Evolutionary conservation across 495 filamentous ascomycete species (phyloP), one percentile per base, ranked within the genome.

Genomic region (Halenospora varia): DNA sequence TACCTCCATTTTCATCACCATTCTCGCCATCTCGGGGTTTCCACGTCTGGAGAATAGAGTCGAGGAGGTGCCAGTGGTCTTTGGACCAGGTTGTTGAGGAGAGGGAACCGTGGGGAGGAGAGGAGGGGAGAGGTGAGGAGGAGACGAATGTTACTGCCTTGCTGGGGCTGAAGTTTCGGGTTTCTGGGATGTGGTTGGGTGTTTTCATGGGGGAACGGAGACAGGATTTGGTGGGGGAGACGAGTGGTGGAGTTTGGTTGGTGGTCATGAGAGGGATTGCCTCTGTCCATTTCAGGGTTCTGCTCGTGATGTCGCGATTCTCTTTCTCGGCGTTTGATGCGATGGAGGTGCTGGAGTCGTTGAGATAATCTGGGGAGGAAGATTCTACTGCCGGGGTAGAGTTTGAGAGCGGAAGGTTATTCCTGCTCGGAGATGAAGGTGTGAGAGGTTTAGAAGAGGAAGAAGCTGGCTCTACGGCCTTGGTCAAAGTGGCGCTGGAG

Each of bases 201-300:
- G 62, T 62, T 54, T 81, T 81, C 17, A 78, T 60, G 2, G 79
- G 77, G 13, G 78, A 80, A 51, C 79, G 73, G 24, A 82, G 65
- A 59, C 67, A 76, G 0, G 78, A 80, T 57, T 81, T 82, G 11
- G 62, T 68, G 0, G 79, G 79, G 2, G 78, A 81, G 13, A 66
- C 64, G 56, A 72, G 60, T 25, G 70, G 41, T 19, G 48, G 39
- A n/a, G 48, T n/a, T 57, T 49, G 2, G 57, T 52, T 29, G 29
- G 23, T 24, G 11, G 55, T 18, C 10, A 48, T 10, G 2, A 59
- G 50, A 11, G 15, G 25, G 2, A 62, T 4, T 13, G 53, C 42
- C 56, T 61, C 46, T 8, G 60, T 53, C 63, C 63, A 66, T 52
- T 66, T 55, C 13, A 58, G 35, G 13, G 60, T 63, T 8, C 57